These are phyloP conservation scores for Myxozyma neotropica DNA, from an alignment of 805 yeast species.

Conservation along the genomic window DNA sequence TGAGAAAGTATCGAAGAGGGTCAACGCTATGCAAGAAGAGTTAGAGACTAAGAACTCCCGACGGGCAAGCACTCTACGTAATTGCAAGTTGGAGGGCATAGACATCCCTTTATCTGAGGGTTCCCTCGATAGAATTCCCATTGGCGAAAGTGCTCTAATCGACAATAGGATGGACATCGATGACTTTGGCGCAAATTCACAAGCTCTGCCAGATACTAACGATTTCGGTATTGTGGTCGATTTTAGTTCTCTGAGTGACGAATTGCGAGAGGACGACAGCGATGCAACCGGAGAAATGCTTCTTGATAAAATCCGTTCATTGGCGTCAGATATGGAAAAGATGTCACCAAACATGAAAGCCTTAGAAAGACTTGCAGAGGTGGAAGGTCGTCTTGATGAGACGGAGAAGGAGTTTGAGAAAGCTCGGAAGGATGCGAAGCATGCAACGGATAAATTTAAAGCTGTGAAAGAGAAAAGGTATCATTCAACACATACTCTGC, in stretches of 20 bases:
- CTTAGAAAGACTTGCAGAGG: constrained; percentile 69
- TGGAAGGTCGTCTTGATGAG: constrained; percentile 59
- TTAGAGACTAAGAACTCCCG: constrained; percentile 44
- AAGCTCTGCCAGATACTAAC: constrained; percentile 5
- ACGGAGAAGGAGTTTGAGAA: constrained; percentile 65
- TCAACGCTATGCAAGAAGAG: constrained; percentile 33
- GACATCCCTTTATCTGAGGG: constrained; percentile 66
- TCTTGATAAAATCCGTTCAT: constrained; percentile 37
- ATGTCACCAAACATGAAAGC: constrained; percentile 86
- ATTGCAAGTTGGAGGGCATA: constrained; percentile 73
- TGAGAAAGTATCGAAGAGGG: constrained; percentile 9
- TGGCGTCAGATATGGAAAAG: constrained; percentile 39
- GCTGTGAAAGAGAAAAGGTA: constrained; percentile 60
- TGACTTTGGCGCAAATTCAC: constrained; percentile 32
- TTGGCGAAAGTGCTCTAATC: constrained; percentile 52
- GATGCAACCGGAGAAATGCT: constrained; percentile 37
- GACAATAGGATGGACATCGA: constrained; percentile 42
- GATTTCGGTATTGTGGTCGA: constrained; percentile 54
- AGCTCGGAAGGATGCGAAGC: constrained; percentile 63
- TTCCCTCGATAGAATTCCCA: constrained; percentile 60
- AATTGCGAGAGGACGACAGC: constrained; percentile 46
- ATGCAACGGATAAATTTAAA: constrained; percentile 57
- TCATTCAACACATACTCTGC: not conserved
- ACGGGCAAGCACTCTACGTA: constrained; percentile 60
- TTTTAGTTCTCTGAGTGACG: constrained; percentile 51